Conservation (phyloP, 495 filamentous ascomycete genomes). For the Chaetomium fimeti region DNA sequence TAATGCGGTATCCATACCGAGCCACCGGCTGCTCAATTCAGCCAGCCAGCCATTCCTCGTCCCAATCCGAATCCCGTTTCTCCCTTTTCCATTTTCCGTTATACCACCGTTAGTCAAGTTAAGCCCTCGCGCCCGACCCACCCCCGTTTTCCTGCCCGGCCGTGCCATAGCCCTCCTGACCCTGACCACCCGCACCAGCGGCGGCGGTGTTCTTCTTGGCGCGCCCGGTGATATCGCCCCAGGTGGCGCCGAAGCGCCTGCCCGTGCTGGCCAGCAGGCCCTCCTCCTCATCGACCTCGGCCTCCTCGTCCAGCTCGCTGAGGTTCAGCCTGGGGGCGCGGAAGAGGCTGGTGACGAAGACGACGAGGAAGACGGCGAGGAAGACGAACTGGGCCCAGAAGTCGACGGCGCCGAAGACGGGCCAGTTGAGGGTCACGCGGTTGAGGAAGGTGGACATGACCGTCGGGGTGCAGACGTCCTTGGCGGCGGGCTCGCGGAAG, state of each 20-base stretch:
- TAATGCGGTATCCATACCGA: conserved; percentile 2
- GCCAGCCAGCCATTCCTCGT: neutral
- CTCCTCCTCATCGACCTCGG: conserved; percentile 94
- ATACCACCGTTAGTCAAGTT: neutral
- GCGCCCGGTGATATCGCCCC: conserved; percentile 76
- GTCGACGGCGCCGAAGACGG: conserved; percentile 86
- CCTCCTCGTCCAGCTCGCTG: conserved; percentile 76
- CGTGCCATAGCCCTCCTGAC: conserved; percentile 23
- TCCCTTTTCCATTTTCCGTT: neutral
- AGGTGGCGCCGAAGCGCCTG: conserved; percentile 75
- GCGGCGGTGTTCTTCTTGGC: conserved; percentile 5
- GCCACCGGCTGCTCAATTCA: neutral
- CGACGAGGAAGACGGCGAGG: conserved; percentile 75
- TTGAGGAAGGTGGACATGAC: conserved; percentile 91
- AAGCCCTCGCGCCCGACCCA: conserved; percentile 7
- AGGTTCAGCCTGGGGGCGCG: conserved; percentile 74
- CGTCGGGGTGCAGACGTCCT: conserved; percentile 81
- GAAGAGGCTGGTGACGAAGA: conserved; percentile 73
- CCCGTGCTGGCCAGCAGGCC: conserved; percentile 79
- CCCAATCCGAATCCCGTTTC: neutral
- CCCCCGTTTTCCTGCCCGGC: conserved; percentile 16
- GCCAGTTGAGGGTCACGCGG: conserved; percentile 89
- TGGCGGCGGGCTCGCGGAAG: conserved; percentile 58
- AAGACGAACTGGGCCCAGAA: conserved; percentile 97
- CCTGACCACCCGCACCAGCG: conserved; percentile 2